These are phyloP conservation scores for Pisolithus thermaeus DNA, from an alignment of 1,284 basidiomycete genomes.

Conservation along the genomic window DNA sequence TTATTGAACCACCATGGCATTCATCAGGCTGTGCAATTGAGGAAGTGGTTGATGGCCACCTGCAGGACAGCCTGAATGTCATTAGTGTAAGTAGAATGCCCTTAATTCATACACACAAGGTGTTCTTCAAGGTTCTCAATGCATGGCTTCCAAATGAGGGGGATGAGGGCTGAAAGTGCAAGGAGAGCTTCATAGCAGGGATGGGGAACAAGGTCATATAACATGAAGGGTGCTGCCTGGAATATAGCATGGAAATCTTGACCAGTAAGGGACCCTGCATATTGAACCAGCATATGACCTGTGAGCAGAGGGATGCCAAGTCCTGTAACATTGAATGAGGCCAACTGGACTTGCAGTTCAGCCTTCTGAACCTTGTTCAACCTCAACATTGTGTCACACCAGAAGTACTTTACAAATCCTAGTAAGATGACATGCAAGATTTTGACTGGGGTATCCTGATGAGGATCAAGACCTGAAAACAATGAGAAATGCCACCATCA, in stretches of 20 bases:
- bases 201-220: no score
- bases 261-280: no score
- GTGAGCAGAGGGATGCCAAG: no score
- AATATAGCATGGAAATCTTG: no score
- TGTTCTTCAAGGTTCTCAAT: conserved; percentile 16
- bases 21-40: conserved; percentile 10
- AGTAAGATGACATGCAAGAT: conserved; percentile 32
- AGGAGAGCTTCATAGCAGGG: no score
- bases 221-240: no score
- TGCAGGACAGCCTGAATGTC: conserved; percentile 22
- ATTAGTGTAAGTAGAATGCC: conserved; percentile 12
- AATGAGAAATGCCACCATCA: neutral
- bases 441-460: conserved; percentile 32
- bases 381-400: conserved; percentile 27
- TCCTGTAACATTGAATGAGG: no score
- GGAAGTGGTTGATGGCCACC: conserved; percentile 11
- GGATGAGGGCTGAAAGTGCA: no score
- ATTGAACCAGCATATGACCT: no score
- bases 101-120: conserved; percentile 13
- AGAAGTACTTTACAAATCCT: conserved; percentile 35
- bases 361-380: conserved; percentile 9
- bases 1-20: conserved; percentile 22
- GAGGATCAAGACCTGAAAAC: conserved; percentile 16
- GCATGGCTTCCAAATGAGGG: conserved; percentile 19
- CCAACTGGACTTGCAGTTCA: conserved; percentile 1